phyloP scores from a whole-genome alignment of 352 stramenopile genomes.

The Nothophytophthora sp. region DNA sequence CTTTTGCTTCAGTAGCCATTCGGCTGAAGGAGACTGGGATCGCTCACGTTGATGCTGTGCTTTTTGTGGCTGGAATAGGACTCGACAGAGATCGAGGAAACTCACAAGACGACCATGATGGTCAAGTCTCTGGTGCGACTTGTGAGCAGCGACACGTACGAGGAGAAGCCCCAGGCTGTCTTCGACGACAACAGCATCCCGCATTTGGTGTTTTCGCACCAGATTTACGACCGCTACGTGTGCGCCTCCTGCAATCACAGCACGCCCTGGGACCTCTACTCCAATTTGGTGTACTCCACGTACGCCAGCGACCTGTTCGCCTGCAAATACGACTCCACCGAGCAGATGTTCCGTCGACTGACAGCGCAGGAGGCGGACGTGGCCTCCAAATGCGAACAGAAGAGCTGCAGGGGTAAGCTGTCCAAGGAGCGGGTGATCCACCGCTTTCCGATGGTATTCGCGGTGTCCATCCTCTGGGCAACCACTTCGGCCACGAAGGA shows the following conservation, averaged over 20 bases:
- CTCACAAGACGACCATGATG: constrained; percentile 73
- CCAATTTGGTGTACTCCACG: constrained; percentile 82
- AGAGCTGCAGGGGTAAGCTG: constrained; percentile 60
- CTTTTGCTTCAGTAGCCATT: too few relatives aligned
- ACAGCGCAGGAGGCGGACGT: constrained; percentile 63
- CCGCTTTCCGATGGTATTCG: constrained; percentile 87
- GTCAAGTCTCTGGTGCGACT: constrained; percentile 72
- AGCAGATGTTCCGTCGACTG: constrained; percentile 66
- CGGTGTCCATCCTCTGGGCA: constrained; percentile 82
- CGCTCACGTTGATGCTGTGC: background rate
- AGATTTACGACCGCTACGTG: constrained; percentile 86
- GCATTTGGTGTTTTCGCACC: constrained; percentile 85
- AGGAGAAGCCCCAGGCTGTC: constrained; percentile 64
- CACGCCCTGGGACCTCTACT: constrained; percentile 78
- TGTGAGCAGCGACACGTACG: constrained; percentile 62
- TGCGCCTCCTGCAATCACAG: constrained; percentile 63
- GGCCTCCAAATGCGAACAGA: constrained; percentile 53
- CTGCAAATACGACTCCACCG: constrained; percentile 65
- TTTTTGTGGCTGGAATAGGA: constrained; percentile 20
- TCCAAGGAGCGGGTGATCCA: constrained; percentile 79
- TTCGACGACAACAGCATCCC: constrained; percentile 89
- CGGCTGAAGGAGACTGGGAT: background rate
- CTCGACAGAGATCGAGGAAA: constrained; percentile 69
- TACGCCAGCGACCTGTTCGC: constrained; percentile 77
- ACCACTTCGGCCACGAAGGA: constrained; percentile 75